phyloP scores from a whole-genome alignment of 108 stramenopile species.

The Nannochloropsis gaditana region DNA sequence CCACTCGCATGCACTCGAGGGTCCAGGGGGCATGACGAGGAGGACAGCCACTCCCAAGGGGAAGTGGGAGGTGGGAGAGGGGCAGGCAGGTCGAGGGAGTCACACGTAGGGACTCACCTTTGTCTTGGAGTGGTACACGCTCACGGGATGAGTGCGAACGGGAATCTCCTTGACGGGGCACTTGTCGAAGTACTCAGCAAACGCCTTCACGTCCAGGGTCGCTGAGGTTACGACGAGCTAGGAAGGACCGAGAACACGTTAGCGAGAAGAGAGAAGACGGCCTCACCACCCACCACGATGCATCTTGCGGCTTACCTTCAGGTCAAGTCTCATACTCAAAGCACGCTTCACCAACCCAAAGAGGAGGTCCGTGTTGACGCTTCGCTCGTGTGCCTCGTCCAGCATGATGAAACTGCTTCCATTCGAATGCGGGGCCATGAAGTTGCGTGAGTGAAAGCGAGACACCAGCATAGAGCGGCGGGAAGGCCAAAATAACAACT shows the following conservation, averaged over 20 bases:
- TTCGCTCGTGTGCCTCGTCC: slow-evolving; percentile 57
- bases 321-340: neutral
- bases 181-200: slow-evolving; percentile 46
- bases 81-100: neutral
- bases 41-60: neutral
- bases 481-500: no score
- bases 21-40: no score
- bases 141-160: slow-evolving; percentile 51
- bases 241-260: slow-evolving; percentile 69
- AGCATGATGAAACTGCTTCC: slow-evolving; percentile 43
- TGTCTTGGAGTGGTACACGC: slow-evolving; percentile 58
- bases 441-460: no score
- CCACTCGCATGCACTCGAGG: no score
- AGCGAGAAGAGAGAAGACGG: slow-evolving; percentile 80
- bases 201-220: slow-evolving; percentile 49
- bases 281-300: slow-evolving; percentile 63
- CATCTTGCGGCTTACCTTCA: neutral
- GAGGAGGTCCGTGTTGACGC: slow-evolving; percentile 54
- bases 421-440: neutral
- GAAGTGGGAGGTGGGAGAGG: neutral
- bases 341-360: slow-evolving; percentile 45
- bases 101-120: neutral
- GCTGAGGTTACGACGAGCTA: slow-evolving; percentile 55
- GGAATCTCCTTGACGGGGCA: slow-evolving; percentile 49
- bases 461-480: no score